Evolutionary conservation across 345 rosid genomes (phyloP).

Genomic region (Pseudoturritis turrita): DNA sequence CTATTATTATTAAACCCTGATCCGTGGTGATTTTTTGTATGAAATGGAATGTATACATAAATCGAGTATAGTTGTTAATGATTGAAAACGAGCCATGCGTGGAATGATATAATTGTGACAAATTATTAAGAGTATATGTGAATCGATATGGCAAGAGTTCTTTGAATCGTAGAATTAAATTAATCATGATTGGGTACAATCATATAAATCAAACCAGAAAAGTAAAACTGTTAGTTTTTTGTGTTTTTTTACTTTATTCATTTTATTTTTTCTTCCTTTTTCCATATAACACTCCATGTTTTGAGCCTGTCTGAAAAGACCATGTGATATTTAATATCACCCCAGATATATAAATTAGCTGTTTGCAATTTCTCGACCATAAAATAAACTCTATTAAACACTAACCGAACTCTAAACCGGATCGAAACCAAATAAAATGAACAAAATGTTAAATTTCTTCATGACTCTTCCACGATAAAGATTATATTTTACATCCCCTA

Average conservation of each 20-base stretch:
- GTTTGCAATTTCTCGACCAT: not conserved
- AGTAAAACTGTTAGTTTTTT: not conserved
- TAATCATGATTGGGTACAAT: slow-evolving; percentile 30
- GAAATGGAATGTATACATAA: not conserved
- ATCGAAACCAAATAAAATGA: not conserved
- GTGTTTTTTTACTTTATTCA: not conserved
- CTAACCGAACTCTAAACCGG: not conserved
- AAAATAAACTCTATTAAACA: not conserved
- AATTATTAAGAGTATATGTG: slow-evolving; percentile 19
- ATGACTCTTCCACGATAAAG: not conserved
- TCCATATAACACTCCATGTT: slow-evolving; percentile 27
- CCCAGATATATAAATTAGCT: not conserved
- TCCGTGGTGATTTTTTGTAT: slow-evolving; percentile 6
- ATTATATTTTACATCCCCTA: not conserved
- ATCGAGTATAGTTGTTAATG: slow-evolving; percentile 17
- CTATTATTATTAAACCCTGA: not conserved
- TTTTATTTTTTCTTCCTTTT: not conserved
- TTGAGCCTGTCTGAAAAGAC: slow-evolving; percentile 15
- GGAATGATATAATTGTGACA: slow-evolving; percentile 18
- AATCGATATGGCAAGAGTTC: slow-evolving; percentile 22
- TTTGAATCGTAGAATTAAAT: slow-evolving; percentile 29
- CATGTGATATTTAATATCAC: slow-evolving; percentile 14
- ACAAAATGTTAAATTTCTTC: not conserved
- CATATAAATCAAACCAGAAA: slow-evolving; percentile 22
- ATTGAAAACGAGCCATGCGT: slow-evolving; percentile 30